phyloP scores from a whole-genome alignment of 2,329 filamentous ascomycete species.

The Aspergillus transmontanensis region DNA sequence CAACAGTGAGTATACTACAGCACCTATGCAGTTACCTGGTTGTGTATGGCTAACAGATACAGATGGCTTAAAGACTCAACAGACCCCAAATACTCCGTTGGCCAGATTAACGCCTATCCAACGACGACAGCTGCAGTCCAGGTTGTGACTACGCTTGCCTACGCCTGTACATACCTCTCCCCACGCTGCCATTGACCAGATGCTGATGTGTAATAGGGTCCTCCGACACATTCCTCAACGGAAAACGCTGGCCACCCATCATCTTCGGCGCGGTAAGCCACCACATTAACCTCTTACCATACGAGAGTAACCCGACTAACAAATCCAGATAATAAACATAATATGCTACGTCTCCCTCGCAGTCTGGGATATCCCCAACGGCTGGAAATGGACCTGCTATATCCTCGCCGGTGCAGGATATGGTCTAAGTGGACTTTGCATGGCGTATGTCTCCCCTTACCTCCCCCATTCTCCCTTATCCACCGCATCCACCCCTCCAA shows the following conservation, averaged over 20 bases:
- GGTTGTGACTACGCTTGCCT: constrained; percentile 62
- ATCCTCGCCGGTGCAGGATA: constrained; percentile 54
- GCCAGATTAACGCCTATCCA: constrained; percentile 57
- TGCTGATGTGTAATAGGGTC: constrained; percentile 44
- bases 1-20: constrained; percentile 38
- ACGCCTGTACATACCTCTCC: constrained; percentile 51
- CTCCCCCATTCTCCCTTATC: no score
- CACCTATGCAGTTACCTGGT: rapidly evolving
- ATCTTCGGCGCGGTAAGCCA: constrained; percentile 53
- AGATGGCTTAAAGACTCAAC: constrained; percentile 38
- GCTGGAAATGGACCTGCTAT: constrained; percentile 67
- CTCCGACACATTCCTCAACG: constrained; percentile 62
- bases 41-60: neutral
- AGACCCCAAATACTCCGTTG: constrained; percentile 48
- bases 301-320: neutral
- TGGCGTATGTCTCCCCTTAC: constrained; percentile 44
- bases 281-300: constrained; percentile 20
- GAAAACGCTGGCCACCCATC: constrained; percentile 66
- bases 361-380: constrained; percentile 53
- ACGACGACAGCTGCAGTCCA: constrained; percentile 61
- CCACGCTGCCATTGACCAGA: no score
- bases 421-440: constrained; percentile 52
- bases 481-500: no score
- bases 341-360: constrained; percentile 49
- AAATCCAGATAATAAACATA: constrained; percentile 38